Conservation (phyloP, 2,329 filamentous ascomycete genomes). For the Helotiales sp. region DNA sequence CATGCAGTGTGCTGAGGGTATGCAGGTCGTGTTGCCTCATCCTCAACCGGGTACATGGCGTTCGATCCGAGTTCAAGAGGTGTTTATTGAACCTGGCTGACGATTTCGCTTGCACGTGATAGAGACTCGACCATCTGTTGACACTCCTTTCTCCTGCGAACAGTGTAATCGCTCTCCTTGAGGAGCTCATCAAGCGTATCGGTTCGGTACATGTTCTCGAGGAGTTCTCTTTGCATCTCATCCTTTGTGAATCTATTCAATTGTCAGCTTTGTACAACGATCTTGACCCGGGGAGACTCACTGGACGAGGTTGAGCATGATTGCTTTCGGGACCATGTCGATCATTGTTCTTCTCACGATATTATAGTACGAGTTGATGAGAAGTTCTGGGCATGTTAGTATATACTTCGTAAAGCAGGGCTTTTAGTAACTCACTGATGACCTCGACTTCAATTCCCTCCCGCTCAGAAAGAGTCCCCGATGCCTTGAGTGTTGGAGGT, state of each 20-base stretch:
- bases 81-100: conserved; percentile 68
- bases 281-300: conserved; percentile 56
- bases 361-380: conserved; percentile 97
- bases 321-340: conserved; percentile 99
- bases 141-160: conserved; percentile 94
- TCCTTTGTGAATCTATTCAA: conserved; percentile 84
- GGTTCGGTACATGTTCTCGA: conserved; percentile 96
- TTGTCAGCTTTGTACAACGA: conserved; percentile 21
- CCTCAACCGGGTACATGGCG: conserved; percentile 24
- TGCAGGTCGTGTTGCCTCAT: conserved; percentile 24
- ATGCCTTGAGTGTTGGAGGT: conserved; percentile 90
- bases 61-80: conserved; percentile 19
- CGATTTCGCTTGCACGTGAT: conserved; percentile 89
- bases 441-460: conserved; percentile 97
- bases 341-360: conserved; percentile 99
- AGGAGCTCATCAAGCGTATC: conserved; percentile 91
- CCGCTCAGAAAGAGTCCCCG: conserved; percentile 89
- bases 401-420: neutral
- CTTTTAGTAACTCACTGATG: conserved; percentile 72
- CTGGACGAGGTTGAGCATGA: conserved; percentile 97
- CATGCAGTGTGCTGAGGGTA: conserved; percentile 26
- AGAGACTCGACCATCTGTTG: conserved; percentile 99
- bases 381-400: conserved; percentile 67
- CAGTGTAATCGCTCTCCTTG: conserved; percentile 97
- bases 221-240: conserved; percentile 95